Base-by-base conservation (phyloP, 768 basidiomycete species). In the Baorangia bicolor region DNA sequence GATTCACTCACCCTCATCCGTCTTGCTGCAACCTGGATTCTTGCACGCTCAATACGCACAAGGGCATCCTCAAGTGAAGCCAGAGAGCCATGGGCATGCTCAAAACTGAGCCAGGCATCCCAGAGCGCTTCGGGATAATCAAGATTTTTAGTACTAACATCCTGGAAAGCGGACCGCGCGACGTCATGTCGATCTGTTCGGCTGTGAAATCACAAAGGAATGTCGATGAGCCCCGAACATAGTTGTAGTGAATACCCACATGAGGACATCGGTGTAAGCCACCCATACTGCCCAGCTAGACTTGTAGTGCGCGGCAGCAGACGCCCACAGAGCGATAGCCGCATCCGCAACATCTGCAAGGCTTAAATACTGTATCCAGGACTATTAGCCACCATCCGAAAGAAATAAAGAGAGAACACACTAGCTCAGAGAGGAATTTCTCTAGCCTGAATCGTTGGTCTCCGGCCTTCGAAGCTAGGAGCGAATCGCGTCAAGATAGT, bases 51-150 rank as follows among this genome's bases (percentile, higher is more conserved):
- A 21, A 92, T 75, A 57, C 84, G 83, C 51, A 82, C 81, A 42
- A 88, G 67, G 39, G 82, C 82, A 11, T 75, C 73, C 37, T 91
- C 84, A 28, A 92, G 75, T 35, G 85, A 82, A 28, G 81, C 76
- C 14, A 92, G 76, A 23, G 83, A 79, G 1, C 96, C 96, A 63
- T 94, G 79, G 4, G 89, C 73, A 60, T 92, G 83, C 68, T 98
- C 96, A 64, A 98, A 97, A n/a, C 79, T 73, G 18, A 87, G 65
- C 90, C 92, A 96, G 1, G 90, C 87, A 52, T 94, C 92, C 86
- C 92, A 96, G 9, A 98, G 75, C 11, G 87, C 89, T 70, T 99
- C 96, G 0, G 97, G 94, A 88, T 94, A 98, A 71, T 99, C 96
- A 37, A 98, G 63, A 47, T 87, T 83, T 68, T 88, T 89, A 41